Evolutionary conservation across 345 rosid species (phyloP), one percentile per base, ranked within the genome.

Genomic region (Jatropha curcas): DNA sequence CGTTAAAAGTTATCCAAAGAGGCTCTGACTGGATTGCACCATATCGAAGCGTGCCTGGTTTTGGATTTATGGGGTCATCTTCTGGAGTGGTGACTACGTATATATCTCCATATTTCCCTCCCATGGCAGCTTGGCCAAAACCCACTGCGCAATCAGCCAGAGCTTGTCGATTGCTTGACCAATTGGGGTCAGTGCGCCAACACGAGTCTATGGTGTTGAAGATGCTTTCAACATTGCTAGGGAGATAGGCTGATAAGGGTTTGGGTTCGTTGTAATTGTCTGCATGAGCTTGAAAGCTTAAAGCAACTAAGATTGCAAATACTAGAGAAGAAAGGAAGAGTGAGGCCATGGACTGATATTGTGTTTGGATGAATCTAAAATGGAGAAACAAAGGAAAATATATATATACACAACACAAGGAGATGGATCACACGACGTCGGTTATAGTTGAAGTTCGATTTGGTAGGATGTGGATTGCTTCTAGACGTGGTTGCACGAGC

Each of bases 171-270:
- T 77, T 61, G 30, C 12, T 9, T 8, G 69, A 69, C 81, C 81
- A 72, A 2, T 67, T 27, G 6, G 76, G 56, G 4, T 60, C 31
- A 35, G 63, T 34, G 0, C 81, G 77, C 81, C 81, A 68, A 31
- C 77, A 77, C 0, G 81, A 77, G 60, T 72, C 81, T 9, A 77
- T 67, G 39, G 81, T 4, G 60, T 77, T 77, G 28, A 72, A 48
- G 31, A 53, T 14, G 24, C 25, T 51, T 25, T 37, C n/a, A 7
- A 61, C 16, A 16, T 65, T 13, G 68, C 41, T 51, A 4, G 62
- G 75, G 50, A 77, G 67, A 57, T 35, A 71, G 59, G 19, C 13
- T 58, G 80, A 22, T 43, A 33, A 33, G 46, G 58, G 14, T n/a
- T 57, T 35, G 17, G 61, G 31, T 20, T 53, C 39, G 45, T 53